Base-by-base conservation (phyloP, 495 filamentous ascomycete species). In the Trypethelium eluteriae region DNA sequence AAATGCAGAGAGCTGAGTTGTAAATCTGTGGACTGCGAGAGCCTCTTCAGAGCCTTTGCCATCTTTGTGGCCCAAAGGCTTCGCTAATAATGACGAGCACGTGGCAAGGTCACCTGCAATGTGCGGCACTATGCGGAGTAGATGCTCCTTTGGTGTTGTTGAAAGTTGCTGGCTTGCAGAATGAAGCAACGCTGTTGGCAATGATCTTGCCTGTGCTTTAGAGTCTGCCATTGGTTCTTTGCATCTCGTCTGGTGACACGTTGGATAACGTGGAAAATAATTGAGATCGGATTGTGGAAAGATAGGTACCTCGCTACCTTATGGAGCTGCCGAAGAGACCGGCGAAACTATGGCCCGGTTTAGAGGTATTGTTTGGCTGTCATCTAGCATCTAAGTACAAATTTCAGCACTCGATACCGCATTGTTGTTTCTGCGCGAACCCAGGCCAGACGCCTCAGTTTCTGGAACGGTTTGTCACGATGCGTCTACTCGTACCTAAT, bases 1-100 rank as follows among this genome's bases (percentile, higher is more conserved):
- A 61, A 96, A 78, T 5, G 87, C 84, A 14, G 86, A 86, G 68
- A 97, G 79, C 63, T 90, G 86, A 32, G 89, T 92, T 73, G 87
- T 89, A 64, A 93, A 79, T 73, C 88, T 91, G 76, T 95, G 91
- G 14, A 92, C 79, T 50, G 89, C 84, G 53, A 85, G 74, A 0
- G 84, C 75, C 2, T 80, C 79, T 38, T 93, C 88, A 0, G 86
- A 82, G 5, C 80, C 80, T 62, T 80, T 79, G 70, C 84, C 86
- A 67, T 76, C 71, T 79, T 79, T 65, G 7, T 78, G 74, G 47
- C 64, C 73, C 65, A 75, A 75, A 7, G 32, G 7, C 11, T 34
- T 36, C 14, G 53, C 32, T 36, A 59, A 18, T 3, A 59, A 32
- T 36, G 53, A 18, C 32, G 32, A 36, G 32, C 53, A 59, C 36